Conservation (phyloP, 2,329 filamentous ascomycete genomes). For the Pleochaeta shiraiana region DNA sequence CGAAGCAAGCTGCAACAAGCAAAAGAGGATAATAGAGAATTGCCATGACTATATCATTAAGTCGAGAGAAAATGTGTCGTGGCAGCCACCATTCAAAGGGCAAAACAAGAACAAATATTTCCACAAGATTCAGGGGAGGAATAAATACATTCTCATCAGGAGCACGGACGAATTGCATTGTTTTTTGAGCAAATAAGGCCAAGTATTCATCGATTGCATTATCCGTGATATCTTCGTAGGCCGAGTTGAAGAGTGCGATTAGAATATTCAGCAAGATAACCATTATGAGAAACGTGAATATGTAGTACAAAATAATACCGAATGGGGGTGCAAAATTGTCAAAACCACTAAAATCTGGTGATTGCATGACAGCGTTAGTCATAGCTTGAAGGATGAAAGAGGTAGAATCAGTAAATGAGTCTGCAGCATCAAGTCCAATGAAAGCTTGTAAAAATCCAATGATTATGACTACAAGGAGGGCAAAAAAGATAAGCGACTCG, state of each 20-base stretch:
- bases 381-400: conserved; percentile 59
- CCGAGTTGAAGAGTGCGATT: conserved; percentile 91
- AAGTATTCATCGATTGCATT: conserved; percentile 92
- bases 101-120: conserved; percentile 56
- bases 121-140: conserved; percentile 81
- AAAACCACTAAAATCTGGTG: conserved; percentile 73
- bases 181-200: conserved; percentile 80
- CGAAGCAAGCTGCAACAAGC: conserved; percentile 51
- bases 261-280: conserved; percentile 85
- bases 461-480: conserved; percentile 64
- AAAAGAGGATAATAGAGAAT: conserved; percentile 69
- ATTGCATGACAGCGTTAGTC: conserved; percentile 80
- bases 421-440: conserved; percentile 68
- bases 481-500: conserved; percentile 90
- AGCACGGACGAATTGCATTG: conserved; percentile 88
- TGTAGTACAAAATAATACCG: conserved; percentile 86
- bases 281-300: conserved; percentile 96
- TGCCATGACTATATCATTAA: conserved; percentile 83
- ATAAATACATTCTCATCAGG: conserved; percentile 98
- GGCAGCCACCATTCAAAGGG: conserved; percentile 94
- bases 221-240: conserved; percentile 64
- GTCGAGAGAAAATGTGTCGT: conserved; percentile 40
- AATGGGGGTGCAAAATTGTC: conserved; percentile 84
- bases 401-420: conserved; percentile 46
- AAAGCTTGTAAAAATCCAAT: conserved; percentile 86